A percentile compares a stretch with the other conserved stretches of the same genome.
These are phyloP conservation scores for Lipomyces sp. DNA, from an alignment of 805 yeast species.

Conservation along the genomic window DNA sequence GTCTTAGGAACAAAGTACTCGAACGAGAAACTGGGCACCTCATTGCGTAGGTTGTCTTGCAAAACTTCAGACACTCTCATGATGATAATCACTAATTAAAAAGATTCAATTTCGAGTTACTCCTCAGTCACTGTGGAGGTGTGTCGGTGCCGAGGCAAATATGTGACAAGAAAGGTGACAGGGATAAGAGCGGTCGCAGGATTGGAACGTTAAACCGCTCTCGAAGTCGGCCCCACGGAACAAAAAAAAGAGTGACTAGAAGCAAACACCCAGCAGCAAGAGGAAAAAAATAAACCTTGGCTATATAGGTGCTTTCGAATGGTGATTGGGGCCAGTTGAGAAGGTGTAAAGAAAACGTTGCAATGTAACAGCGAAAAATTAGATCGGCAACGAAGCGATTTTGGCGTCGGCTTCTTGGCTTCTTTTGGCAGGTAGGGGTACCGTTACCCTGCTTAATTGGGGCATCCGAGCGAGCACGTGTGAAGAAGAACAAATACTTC, in stretches of 20 bases:
- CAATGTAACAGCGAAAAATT: neutral
- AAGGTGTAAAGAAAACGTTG: neutral
- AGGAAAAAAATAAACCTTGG: neutral
- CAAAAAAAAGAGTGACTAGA: neutral
- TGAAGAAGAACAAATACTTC: too few species aligned
- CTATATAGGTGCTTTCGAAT: neutral
- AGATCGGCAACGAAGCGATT: neutral
- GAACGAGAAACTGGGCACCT: slow-evolving; percentile 79
- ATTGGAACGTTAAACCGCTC: too few species aligned
- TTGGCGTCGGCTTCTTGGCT: neutral
- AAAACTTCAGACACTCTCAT: slow-evolving; percentile 30
- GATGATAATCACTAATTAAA: neutral
- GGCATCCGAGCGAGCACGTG: too few species aligned
- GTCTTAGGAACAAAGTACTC: slow-evolving; percentile 98
- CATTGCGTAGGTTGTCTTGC: slow-evolving; percentile 38
- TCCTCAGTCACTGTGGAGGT: neutral
- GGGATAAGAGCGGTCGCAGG: neutral
- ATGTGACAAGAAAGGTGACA: neutral
- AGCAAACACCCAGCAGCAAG: neutral
- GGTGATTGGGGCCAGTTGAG: neutral
- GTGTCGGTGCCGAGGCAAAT: neutral
- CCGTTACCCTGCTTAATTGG: neutral
- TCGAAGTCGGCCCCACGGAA: neutral
- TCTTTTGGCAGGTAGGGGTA: neutral
- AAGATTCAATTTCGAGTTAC: neutral